phyloP scores from a whole-genome alignment of 345 rosid species.

The Eucalyptus curtisii region DNA sequence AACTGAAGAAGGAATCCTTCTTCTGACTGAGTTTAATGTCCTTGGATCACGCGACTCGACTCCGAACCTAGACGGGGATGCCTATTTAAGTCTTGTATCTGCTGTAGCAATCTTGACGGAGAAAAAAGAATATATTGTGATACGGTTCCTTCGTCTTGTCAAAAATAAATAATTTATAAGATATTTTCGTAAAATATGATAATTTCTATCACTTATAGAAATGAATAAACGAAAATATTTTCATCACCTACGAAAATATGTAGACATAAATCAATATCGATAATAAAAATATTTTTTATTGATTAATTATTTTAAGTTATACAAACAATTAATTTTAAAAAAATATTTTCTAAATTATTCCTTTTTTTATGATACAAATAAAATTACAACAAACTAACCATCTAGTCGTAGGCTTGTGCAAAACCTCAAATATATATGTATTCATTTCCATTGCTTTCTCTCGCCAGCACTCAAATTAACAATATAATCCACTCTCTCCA shows the following conservation, averaged over 20 bases:
- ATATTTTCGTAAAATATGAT: not conserved
- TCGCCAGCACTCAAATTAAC: not conserved
- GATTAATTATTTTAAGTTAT: too few relatives aligned
- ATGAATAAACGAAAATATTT: not conserved
- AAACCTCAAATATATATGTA: not conserved
- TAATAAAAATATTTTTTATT: too few relatives aligned
- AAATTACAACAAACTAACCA: not conserved
- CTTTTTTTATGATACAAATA: too few relatives aligned
- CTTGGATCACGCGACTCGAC: not conserved
- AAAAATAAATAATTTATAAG: not conserved
- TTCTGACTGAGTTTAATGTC: not conserved
- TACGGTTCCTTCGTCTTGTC: too few relatives aligned
- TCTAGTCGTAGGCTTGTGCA: not conserved
- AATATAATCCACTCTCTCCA: not conserved
- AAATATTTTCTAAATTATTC: too few relatives aligned
- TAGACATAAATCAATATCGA: not conserved
- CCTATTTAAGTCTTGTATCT: not conserved
- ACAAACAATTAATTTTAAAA: too few relatives aligned
- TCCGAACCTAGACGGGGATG: not conserved
- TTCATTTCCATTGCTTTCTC: not conserved
- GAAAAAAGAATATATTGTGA: not conserved
- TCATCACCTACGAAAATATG: fast-evolving
- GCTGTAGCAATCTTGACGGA: not conserved
- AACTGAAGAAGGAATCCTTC: not conserved
- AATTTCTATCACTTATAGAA: fast-evolving